Evolutionary conservation across 2,329 filamentous ascomycete species (phyloP), one percentile per base, ranked within the genome.

Genomic region (Cordyceps militaris): DNA sequence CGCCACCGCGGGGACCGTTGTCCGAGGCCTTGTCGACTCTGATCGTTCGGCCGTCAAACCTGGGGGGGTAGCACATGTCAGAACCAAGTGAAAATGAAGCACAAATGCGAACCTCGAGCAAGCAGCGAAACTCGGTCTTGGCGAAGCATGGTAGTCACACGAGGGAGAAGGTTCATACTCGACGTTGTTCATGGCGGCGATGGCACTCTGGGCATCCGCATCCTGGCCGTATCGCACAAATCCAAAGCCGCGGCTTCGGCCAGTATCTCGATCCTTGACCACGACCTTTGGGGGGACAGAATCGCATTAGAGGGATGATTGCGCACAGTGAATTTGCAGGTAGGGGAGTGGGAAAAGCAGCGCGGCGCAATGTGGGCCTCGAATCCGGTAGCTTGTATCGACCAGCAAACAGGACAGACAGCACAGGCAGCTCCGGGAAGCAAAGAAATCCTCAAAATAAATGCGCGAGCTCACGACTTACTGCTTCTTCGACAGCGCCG

Each of bases 11-110:
- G 48, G 84, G 79, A 48, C 84, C 83, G 64, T 86, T 87, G 73
- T 97, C 92, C 59, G 91, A 92, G 61, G 92, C 94, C 74, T 92
- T 96, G 77, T 97, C 93, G 63, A 99, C 93, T 66, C 93, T 91
- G 72, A 99, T 97, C 63, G 84, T 85, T 66, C 93, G 90, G 63
- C 93, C 93, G 74, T 97, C 92, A 73, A 97, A 96, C 67, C 92
- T 96, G 28, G 64, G n/a, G 51, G 46, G 44, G 59, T 56, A 7
- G 34, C 32, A 23, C 48, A n/a, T 23, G 40, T 57, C 14, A 57
- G 49, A 50, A 57, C 63, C 56, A 55, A 62, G 47, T 21, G 16
- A 2, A 24, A 56, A 7, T 61, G 59, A 50, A 50, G 63, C 59
- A 46, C 43, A 38, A 26, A 38, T 50, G 51, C 58, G 54, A 53